A percentile compares a stretch with the other conserved stretches of the same genome.
These are phyloP conservation scores for Davidsoniella eucalypti DNA, from an alignment of 2,329 filamentous ascomycete species.

Conservation along the genomic window DNA sequence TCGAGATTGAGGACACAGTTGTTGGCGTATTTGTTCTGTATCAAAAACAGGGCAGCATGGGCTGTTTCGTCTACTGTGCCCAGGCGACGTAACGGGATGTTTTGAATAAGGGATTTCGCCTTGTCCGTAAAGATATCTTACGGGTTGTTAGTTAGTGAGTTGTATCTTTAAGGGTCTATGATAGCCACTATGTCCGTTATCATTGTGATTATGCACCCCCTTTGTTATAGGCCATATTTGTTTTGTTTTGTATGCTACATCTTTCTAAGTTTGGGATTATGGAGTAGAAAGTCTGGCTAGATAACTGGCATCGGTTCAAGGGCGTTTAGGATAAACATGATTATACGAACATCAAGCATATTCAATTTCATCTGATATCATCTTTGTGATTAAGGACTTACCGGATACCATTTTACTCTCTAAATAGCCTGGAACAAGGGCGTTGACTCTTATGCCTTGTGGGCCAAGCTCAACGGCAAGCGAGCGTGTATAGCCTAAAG, in stretches of 20 bases:
- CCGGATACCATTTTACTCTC: constrained; percentile 63
- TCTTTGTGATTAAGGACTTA: constrained; percentile 21
- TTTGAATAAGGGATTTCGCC: neutral
- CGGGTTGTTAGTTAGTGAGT: too few relatives aligned
- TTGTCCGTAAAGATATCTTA: constrained; percentile 6
- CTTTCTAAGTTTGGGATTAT: too few relatives aligned
- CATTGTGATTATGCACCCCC: too few relatives aligned
- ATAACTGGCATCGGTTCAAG: too few relatives aligned
- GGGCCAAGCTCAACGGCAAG: constrained; percentile 45
- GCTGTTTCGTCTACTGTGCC: constrained; percentile 57
- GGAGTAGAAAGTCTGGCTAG: too few relatives aligned
- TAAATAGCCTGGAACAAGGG: constrained; percentile 69
- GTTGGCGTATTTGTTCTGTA: constrained; percentile 64
- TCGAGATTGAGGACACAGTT: constrained; percentile 78
- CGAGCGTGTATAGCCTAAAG: constrained; percentile 48
- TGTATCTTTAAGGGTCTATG: too few relatives aligned
- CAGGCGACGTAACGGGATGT: constrained; percentile 34
- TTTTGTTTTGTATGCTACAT: too few relatives aligned
- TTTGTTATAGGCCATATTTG: too few relatives aligned
- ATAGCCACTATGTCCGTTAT: too few relatives aligned
- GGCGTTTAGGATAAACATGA: neutral
- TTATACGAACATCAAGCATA: neutral
- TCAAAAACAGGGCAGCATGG: constrained; percentile 66
- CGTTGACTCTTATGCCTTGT: constrained; percentile 56
- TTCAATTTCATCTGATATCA: neutral